Base-by-base conservation (phyloP, 2,329 filamentous ascomycete genomes). In the Claviceps digitariae region DNA sequence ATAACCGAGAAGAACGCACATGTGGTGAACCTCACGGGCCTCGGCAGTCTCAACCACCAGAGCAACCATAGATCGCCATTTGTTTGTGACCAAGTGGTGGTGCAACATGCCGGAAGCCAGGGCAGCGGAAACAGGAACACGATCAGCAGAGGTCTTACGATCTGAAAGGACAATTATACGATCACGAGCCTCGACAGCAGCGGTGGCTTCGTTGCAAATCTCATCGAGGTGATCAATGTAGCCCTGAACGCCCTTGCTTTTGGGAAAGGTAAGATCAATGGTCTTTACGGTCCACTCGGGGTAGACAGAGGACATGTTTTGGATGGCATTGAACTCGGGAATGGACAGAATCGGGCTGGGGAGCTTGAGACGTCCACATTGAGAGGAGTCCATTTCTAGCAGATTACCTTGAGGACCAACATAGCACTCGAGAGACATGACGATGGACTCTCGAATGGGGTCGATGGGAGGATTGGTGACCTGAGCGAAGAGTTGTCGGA, bases 401-500 rank as follows among this genome's bases (percentile, higher is more conserved):
- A 97, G 74, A 67, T 97, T 97, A 55, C 91, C 91, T 71, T 97
- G 91, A 47, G 91, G 91, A 49, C 91, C 91, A 61, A 97, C 87
- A 66, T 96, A 97, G 63, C 91, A 94, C 67, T 95, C 90, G 43
- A 97, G 74, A 53, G 91, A 96, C 91, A 97, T 97, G 69, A 97
- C 91, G 63, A 96, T 93, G 29, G 90, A 91, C 76, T 97, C 91
- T 69, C 91, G 81, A 62, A 97, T 97, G 34, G 91, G 91, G 65
- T 97, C 91, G 64, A 97, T 97, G 15, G 91, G 91, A 60, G 91
- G 91, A 70, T 97, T 97, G 57, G 91, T 97, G 67, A 97, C 91
- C 73, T 97, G 91, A 10, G 91, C 91, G 68, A 97, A 97, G 45
- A 97, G 83, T 74, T 97, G 88, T 57, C 91, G 84, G 84, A 97